Percentiles rank a stretch among this genome's conserved stretches.
These are phyloP conservation scores for Penicillium corylophilum DNA, from an alignment of 2,329 filamentous ascomycete genomes.

Conservation along the genomic window DNA sequence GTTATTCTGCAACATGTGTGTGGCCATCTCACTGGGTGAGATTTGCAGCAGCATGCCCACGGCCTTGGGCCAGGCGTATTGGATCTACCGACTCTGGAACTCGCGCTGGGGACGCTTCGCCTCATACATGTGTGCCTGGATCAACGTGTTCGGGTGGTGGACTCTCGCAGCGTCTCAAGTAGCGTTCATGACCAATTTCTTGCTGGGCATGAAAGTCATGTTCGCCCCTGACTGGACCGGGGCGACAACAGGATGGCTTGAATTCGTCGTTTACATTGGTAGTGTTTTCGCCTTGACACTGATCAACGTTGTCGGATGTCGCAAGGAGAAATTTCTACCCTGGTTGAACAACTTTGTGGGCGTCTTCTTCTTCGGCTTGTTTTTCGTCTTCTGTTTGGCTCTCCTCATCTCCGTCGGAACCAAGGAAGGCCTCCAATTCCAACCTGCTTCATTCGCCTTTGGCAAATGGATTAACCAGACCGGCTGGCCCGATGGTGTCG, in stretches of 20 bases:
- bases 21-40: conserved; percentile 56
- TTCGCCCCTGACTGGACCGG: conserved; percentile 51
- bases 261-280: conserved; percentile 56
- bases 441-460: conserved; percentile 54
- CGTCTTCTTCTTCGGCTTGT: conserved; percentile 53
- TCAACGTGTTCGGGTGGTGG: conserved; percentile 61
- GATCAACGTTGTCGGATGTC: conserved; percentile 54
- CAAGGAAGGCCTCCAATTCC: conserved; percentile 45
- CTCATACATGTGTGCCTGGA: conserved; percentile 59
- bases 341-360: conserved; percentile 58
- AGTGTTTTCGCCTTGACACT: conserved; percentile 49
- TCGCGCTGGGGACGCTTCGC: conserved; percentile 46
- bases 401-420: conserved; percentile 54
- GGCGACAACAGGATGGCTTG: conserved; percentile 49
- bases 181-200: conserved; percentile 59
- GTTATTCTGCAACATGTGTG: conserved; percentile 52
- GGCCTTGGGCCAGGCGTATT: conserved; percentile 59
- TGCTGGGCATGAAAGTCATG: conserved; percentile 56
- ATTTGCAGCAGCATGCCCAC: conserved; percentile 60
- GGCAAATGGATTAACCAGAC: conserved; percentile 52
- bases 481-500: conserved; percentile 54
- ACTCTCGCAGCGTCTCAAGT: conserved; percentile 55
- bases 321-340: conserved; percentile 48
- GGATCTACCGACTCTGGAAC: conserved; percentile 49
- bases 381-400: conserved; percentile 53